Evolutionary conservation across 768 basidiomycete species (phyloP), one percentile per base, ranked within the genome.

Genomic region (Amanita molliuscula): DNA sequence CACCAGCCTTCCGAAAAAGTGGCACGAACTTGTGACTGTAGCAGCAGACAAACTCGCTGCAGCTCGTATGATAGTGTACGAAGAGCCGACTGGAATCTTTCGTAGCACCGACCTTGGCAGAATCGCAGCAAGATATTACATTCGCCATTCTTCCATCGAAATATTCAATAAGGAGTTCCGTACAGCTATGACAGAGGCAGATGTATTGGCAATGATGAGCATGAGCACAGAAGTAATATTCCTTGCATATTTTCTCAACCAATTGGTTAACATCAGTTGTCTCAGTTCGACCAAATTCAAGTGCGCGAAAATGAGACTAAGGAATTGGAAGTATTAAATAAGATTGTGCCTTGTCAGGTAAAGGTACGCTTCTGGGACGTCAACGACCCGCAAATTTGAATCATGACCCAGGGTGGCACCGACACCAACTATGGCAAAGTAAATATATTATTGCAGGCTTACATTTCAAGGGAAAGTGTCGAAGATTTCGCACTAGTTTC

Each of bases 401-500:
- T 52, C 37, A 52, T 34, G 7, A 29, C 28, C 35, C 53, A 92
- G 84, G 84, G 79, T 13, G 87, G 70, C 15, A 62, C 67, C 7
- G 67, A 72, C 50, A 70, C 66, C 6, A 69, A 75, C 53, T 67
- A 79, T 71, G 65, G 90, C 43, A 99, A 99, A 68, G 92, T 94
- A 67, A 98, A 97, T 63, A 88, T 98, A 53, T 75, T 98, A 15
- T 72, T 99, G 18, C 96, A 99, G 67, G 86, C 80, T 1, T 88
- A 79, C 64, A 91, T 99, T 54, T 96, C 92, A 33, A 69, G 77
- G 41, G 74, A 79, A 38, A 69, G 71, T n/a, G 70, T 96, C 11
- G 87, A 96, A 53, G 96, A 99, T 65, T 99, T 96, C 59, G 96
- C 96, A 7, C 71, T 99, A 52, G 84, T 98, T 6, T 98, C 96